Base-by-base conservation (phyloP, 140 eudicot genomes). In the Flaveria floridana region DNA sequence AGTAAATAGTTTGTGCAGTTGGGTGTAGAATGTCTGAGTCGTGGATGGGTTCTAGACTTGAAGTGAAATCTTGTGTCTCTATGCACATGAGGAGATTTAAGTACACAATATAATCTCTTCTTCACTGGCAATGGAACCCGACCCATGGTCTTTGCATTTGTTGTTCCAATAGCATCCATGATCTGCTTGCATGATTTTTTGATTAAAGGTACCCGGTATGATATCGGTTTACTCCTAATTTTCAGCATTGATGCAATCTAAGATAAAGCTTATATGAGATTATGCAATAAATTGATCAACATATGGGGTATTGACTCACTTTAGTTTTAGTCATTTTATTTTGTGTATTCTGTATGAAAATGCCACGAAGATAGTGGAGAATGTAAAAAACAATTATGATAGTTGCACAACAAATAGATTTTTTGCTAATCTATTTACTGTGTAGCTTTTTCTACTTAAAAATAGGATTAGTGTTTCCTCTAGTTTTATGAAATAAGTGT, bases 51-150 rank as follows among this genome's bases (percentile, higher is more conserved):
- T 82, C 99, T 73, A 79, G 88, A 90, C 84, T 94, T 97, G 47
- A 88, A 94, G 50, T 94, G 99, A 80, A 90, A 88, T 76, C 99
- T 85, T 47, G 97, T 96, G 47, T 90, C 99, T 79, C 91, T 95
- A 81, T 95, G 89, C 6, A 95, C 99, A 13, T 90, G 97, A 9
- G 97, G 99, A 18, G 99, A 95, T 79, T 88, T 89, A 7, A 91
- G 90, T 76, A 91, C 97, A 84, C 96, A 90, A 15, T 86, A 88
- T 15, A 91, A 28, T 28, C 0, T 21, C 23, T 21, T 21, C 23
- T 21, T 21, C 23, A 21, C 1, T 21, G 23, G 23, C 23, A 21
- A 21, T 21, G 23, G 23, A 21, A 21, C 23, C 1, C 0, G 23
- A 21, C 23, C 23, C 23, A 21, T 21, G 55, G 92, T 28, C 68